These are phyloP conservation scores for Thalassiosira sp. DNA, from an alignment of 352 stramenopile species.

Conservation along the genomic window DNA sequence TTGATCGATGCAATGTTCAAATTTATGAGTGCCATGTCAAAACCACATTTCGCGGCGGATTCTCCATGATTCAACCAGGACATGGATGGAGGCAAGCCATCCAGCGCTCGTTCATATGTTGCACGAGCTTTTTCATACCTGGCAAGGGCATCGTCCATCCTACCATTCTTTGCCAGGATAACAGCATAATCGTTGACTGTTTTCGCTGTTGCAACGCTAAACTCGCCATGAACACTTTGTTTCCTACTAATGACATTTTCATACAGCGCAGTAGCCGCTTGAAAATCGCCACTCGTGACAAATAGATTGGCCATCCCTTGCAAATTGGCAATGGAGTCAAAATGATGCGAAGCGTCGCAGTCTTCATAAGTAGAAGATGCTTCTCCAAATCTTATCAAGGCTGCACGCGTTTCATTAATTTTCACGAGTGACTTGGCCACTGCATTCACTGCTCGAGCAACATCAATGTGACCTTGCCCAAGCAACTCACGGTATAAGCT, in stretches of 20 bases:
- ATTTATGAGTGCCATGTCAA: conserved; percentile 81
- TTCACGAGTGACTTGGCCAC: conserved; percentile 77
- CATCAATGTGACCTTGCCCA: conserved; percentile 66
- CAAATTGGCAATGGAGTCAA: conserved; percentile 80
- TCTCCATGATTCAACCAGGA: conserved; percentile 65
- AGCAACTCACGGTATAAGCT: conserved; percentile 71
- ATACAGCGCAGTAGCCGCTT: conserved; percentile 74
- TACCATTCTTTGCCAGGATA: conserved; percentile 78
- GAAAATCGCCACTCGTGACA: conserved; percentile 76
- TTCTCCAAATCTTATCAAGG: conserved; percentile 77
- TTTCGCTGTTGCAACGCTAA: conserved; percentile 73
- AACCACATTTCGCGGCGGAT: conserved; percentile 80
- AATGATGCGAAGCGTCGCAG: conserved; percentile 74
- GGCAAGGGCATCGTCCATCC: conserved; percentile 76
- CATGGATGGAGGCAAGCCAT: conserved; percentile 55
- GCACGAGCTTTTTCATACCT: conserved; percentile 75
- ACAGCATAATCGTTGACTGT: conserved; percentile 83
- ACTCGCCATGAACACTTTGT: conserved; percentile 68
- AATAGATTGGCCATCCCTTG: conserved; percentile 78
- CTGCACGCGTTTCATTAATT: conserved; percentile 68
- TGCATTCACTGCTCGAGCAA: conserved; percentile 67
- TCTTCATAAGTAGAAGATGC: conserved; percentile 77
- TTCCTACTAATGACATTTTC: conserved; percentile 81
- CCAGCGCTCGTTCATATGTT: conserved; percentile 65
- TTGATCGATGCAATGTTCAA: conserved; percentile 84